These are phyloP conservation scores for Hebeloma cylindrosporum DNA, from an alignment of 768 basidiomycete species.

Conservation along the genomic window DNA sequence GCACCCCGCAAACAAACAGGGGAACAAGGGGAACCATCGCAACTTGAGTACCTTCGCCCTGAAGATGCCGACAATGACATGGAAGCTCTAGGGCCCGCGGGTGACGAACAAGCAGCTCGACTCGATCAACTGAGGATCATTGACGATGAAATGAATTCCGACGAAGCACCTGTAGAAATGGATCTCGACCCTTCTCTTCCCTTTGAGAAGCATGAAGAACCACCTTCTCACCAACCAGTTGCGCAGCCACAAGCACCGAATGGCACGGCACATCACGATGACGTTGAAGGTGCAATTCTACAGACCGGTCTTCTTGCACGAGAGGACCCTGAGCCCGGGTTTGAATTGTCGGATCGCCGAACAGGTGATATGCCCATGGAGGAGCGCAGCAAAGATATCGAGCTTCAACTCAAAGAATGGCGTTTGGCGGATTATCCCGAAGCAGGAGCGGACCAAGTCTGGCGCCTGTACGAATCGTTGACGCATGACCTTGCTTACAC, in stretches of 20 bases:
- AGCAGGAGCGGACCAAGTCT: constrained; percentile 68
- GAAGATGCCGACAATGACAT: constrained; percentile 69
- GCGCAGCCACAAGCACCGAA: constrained; percentile 24
- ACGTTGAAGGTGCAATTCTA: constrained; percentile 49
- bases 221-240: constrained; percentile 18
- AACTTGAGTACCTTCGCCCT: constrained; percentile 76
- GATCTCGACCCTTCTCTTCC: constrained; percentile 41
- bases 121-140: constrained; percentile 77
- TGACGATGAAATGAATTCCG: constrained; percentile 49
- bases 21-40: constrained; percentile 40
- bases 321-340: constrained; percentile 20
- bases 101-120: constrained; percentile 79
- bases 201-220: constrained; percentile 27
- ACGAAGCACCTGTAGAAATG: constrained; percentile 41
- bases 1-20: constrained; percentile 35
- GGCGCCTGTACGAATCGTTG: constrained; percentile 88
- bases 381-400: constrained; percentile 33
- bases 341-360: constrained; percentile 25
- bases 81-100: constrained; percentile 89
- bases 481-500: constrained; percentile 90
- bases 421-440: constrained; percentile 56
- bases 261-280: constrained; percentile 25
- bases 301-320: constrained; percentile 27
- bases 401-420: constrained; percentile 61
- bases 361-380: constrained; percentile 31